phyloP scores from a whole-genome alignment of 1,139 yeast species.

The Yamadazyma sp. region DNA sequence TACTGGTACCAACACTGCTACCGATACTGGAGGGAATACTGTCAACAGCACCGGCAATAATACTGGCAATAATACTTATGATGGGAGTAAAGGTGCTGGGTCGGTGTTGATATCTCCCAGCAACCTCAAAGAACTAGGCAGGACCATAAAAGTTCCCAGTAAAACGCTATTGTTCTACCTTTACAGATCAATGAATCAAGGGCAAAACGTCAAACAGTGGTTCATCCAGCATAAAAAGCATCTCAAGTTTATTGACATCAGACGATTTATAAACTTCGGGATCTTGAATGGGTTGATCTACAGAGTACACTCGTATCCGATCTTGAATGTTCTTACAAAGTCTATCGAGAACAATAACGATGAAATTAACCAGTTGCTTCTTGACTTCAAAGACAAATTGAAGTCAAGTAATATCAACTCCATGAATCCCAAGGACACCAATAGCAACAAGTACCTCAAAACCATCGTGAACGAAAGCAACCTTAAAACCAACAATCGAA shows the following conservation, averaged over 20 bases:
- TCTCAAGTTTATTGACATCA: constrained; percentile 67
- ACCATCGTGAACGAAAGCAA: constrained; percentile 31
- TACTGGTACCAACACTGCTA: constrained; percentile 2
- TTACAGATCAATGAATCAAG: constrained; percentile 77
- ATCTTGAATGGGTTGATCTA: constrained; percentile 77
- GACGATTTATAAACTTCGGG: constrained; percentile 87
- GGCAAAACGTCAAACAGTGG: constrained; percentile 81
- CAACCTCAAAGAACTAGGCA: constrained; percentile 11
- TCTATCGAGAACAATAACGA: constrained; percentile 34
- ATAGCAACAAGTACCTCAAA: constrained; percentile 19
- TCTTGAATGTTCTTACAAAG: constrained; percentile 41
- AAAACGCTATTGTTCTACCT: constrained; percentile 69
- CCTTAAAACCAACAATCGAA: constrained; percentile 26
- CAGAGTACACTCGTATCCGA: constrained; percentile 76
- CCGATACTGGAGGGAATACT: neutral
- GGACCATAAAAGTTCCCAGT: constrained; percentile 50
- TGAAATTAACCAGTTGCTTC: constrained; percentile 30
- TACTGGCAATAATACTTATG: constrained; percentile 4
- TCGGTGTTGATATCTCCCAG: constrained; percentile 20
- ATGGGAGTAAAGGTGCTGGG: neutral
- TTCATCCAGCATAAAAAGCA: constrained; percentile 58
- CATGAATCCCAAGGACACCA: constrained; percentile 7
- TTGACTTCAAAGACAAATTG: constrained; percentile 15
- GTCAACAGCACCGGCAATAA: constrained; percentile 3
- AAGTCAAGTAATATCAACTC: constrained; percentile 14